A percentile compares a stretch with the other conserved stretches of the same genome.
Evolutionary conservation across 2,329 filamentous ascomycete genomes (phyloP).

Genomic region (Claviceps monticola): DNA sequence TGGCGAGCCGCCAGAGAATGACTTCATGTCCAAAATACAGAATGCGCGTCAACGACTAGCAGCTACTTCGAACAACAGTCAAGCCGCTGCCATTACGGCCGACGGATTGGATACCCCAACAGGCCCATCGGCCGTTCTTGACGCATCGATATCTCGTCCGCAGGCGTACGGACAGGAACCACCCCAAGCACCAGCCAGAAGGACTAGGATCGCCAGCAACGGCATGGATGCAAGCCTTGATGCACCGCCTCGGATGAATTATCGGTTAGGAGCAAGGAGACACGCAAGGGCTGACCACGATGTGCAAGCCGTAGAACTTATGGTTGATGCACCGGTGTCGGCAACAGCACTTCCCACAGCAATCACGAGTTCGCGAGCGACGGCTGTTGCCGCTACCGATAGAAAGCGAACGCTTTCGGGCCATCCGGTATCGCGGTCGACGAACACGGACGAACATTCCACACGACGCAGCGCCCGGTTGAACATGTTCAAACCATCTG

Average conservation of each 20-base stretch:
- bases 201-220: conserved; percentile 41
- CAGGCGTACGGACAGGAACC: conserved; percentile 25
- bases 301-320: conserved; percentile 20
- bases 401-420: conserved; percentile 90
- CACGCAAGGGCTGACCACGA: conserved; percentile 22
- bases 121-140: conserved; percentile 11
- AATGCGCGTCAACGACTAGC: conserved; percentile 35
- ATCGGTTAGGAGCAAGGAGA: conserved; percentile 35
- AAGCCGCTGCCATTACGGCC: conserved; percentile 25
- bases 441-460: conserved; percentile 43
- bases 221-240: conserved; percentile 39
- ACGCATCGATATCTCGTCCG: conserved; percentile 12
- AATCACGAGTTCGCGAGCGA: conserved; percentile 18
- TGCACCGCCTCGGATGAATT: conserved; percentile 50
- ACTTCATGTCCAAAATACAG: conserved; percentile 42
- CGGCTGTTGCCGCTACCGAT: conserved; percentile 37
- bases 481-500: conserved; percentile 54
- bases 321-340: conserved; percentile 25
- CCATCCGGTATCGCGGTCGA: conserved; percentile 44
- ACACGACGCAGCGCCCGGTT: conserved; percentile 58
- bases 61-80: conserved; percentile 21
- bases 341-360: conserved; percentile 22
- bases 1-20: conserved; percentile 32
- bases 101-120: conserved; percentile 52
- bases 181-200: conserved; percentile 37